Conservation (phyloP, 2,329 filamentous ascomycete species). For the Zymoseptoria tritici region DNA sequence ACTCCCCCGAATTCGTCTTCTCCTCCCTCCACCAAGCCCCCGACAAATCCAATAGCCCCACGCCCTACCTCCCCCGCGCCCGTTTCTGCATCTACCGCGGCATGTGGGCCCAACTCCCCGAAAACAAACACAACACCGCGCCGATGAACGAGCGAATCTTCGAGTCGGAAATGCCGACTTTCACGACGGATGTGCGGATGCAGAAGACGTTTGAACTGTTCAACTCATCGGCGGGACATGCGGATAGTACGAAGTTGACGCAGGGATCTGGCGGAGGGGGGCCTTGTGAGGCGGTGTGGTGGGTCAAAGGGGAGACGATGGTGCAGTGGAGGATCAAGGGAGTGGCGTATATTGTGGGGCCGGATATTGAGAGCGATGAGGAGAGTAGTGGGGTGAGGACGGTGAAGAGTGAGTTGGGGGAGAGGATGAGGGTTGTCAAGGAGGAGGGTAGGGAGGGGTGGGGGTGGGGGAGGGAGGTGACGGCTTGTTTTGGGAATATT, state of each 20-base stretch:
- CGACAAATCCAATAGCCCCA: slow-evolving; percentile 16
- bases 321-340: slow-evolving; percentile 85
- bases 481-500: slow-evolving; percentile 83
- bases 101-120: slow-evolving; percentile 67
- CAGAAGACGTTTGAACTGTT: slow-evolving; percentile 70
- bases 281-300: slow-evolving; percentile 76
- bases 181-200: slow-evolving; percentile 87
- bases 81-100: slow-evolving; percentile 80
- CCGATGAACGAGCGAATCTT: slow-evolving; percentile 62
- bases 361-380: slow-evolving; percentile 52
- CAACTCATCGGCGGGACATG: slow-evolving; percentile 41
- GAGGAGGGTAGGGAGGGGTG: slow-evolving; percentile 47
- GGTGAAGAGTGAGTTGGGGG: slow-evolving; percentile 53
- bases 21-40: slow-evolving; percentile 42
- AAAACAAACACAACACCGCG: slow-evolving; percentile 65
- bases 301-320: slow-evolving; percentile 56
- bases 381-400: slow-evolving; percentile 49
- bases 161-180: slow-evolving; percentile 69
- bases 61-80: slow-evolving; percentile 47
- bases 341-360: slow-evolving; percentile 64
- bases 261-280: slow-evolving; percentile 56
- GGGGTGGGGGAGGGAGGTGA: slow-evolving; percentile 74
- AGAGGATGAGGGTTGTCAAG: slow-evolving; percentile 54
- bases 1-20: slow-evolving; percentile 45
- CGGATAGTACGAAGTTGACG: slow-evolving; percentile 36